Evolutionary conservation across 2,329 filamentous ascomycete genomes (phyloP), one percentile per base, ranked within the genome.

Genomic region (Aplosporella prunicola): DNA sequence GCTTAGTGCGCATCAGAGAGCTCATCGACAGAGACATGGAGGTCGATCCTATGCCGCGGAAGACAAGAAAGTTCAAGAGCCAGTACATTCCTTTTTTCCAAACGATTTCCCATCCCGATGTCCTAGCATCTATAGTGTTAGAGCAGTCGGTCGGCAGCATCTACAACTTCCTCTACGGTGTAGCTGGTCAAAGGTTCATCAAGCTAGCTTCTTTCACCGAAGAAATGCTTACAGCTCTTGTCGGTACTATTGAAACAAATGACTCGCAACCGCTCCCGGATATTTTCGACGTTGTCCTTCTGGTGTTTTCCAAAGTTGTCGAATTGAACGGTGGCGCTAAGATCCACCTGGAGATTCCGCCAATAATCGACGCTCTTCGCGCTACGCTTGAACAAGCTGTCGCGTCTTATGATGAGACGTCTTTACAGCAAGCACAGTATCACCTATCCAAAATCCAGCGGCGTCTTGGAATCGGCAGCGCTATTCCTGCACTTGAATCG

Each of bases 141-240:
- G 56, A 63, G 40, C 60, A 53, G 3, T 49, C 45, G 20, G 51
- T 62, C 5, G 53, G 54, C 9, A 39, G 32, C 6, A 28, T 63
- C 5, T 61, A 61, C 42, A 59, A 53, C 9, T 58, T 56, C 41
- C 48, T 63, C 17, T 45, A 51, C 31, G 56, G 58, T 8, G 46
- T 43, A 10, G 50, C 53, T 32, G 56, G 56, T 9, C 47, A 41
- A 2, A 43, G 51, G 23, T 57, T 49, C 7, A 36, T 61, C 22
- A 40, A 47, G 7, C 58, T 60, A 43, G 55, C 61, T 13, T 43
- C 49, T 9, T 45, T 48, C 29, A 32, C 54, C 15, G 47, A 44
- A 30, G 42, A 51, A 20, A 30, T 38, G 14, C 11, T 54, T 0
- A n/a, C 26, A 2, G 35, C 32, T 8, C 14, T 28, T 9, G 26